Conservation (phyloP, 495 filamentous ascomycete species). For the Hyaloscypha variabilis region DNA sequence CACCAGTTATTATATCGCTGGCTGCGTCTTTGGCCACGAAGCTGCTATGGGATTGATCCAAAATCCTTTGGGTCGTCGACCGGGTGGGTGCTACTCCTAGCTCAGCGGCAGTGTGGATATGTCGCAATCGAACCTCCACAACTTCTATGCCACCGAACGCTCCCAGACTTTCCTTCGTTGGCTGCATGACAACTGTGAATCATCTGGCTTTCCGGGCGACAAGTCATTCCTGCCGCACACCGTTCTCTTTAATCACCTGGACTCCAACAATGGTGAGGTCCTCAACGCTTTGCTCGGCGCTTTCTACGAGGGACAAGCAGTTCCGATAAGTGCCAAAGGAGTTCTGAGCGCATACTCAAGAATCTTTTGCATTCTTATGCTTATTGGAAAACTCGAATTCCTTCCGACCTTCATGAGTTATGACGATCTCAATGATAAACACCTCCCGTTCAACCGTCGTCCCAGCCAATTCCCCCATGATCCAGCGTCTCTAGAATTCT, state of each 20-base stretch:
- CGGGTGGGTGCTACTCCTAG: constrained; percentile 15
- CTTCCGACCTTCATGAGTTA: constrained; percentile 1
- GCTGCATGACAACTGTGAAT: constrained; percentile 8
- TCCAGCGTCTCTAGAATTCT: too few relatives aligned
- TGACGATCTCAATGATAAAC: constrained; percentile 14
- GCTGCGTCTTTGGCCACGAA: too few relatives aligned
- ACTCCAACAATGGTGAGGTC: constrained; percentile 12
- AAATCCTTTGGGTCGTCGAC: constrained; percentile 14
- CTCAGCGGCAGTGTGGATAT: constrained; percentile 6
- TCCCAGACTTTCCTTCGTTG: constrained; percentile 13
- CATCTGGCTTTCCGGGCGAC: constrained; percentile 2
- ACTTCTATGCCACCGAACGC: neutral
- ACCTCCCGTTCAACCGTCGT: constrained; percentile 19
- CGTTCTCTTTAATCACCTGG: constrained; percentile 14
- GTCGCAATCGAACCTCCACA: constrained; percentile 11
- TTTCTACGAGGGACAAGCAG: constrained; percentile 1
- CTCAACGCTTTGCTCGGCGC: constrained; percentile 10
- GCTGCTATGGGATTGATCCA: constrained; percentile 13
- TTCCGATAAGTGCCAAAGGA: constrained; percentile 15
- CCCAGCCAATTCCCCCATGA: constrained; percentile 10
- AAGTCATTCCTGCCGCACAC: constrained; percentile 10
- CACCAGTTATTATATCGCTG: too few relatives aligned
- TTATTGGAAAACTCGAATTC: constrained; percentile 8
- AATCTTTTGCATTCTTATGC: constrained; percentile 8
- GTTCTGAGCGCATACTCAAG: constrained; percentile 13